Evolutionary conservation across 139 green algal species (phyloP), one percentile per base, ranked within the genome.

Genomic region (Chlorella sp.): DNA sequence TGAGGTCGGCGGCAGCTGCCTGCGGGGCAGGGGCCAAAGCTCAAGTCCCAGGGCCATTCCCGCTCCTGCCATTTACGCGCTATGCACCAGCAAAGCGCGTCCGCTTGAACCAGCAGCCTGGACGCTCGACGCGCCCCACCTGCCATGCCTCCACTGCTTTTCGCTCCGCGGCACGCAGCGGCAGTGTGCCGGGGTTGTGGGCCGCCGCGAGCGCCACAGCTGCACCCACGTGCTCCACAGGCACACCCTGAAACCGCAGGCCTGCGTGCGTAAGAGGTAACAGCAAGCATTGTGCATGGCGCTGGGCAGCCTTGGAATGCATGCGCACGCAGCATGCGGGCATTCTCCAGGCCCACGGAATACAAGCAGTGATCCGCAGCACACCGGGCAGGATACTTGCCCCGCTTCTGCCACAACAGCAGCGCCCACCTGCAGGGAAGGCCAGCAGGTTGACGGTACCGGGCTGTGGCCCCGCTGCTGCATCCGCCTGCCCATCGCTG

Each of bases 361-460:
- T 2, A 68, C 60, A 46, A 48, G n/a, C 38, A 46, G 41, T 13
- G 72, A 3, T 2, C 13, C 4, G 74, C 74, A 34, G 7, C 32
- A 22, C 36, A 58, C 38, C 28, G 46, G 11, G 8, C 46, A 54
- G 11, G 46, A 8, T 11, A 54, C 46, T 19, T 54, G 46, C 8
- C 46, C 46, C 11, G 46, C n/a, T n/a, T n/a, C n/a, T n/a, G n/a
- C n/a, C n/a, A n/a, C n/a, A n/a, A n/a, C n/a, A n/a, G n/a, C n/a
- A n/a, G n/a, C n/a, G n/a, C 80, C 17, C 6, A 90, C 84, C 84
- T 81, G 80, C 51, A 30, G 89, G 89, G 48, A 86, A 92, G 13
- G 90, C 73, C 17, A 87, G 80, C 4, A 91, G 32, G 51, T 92
- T 83, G 67, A 62, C 75, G 19, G 48, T 85, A 48, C 56, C 70